Percentiles rank a stretch among this genome's conserved stretches.
Conservation (phyloP, 2,329 filamentous ascomycete species). For the Akanthomyces uredinophilus region DNA sequence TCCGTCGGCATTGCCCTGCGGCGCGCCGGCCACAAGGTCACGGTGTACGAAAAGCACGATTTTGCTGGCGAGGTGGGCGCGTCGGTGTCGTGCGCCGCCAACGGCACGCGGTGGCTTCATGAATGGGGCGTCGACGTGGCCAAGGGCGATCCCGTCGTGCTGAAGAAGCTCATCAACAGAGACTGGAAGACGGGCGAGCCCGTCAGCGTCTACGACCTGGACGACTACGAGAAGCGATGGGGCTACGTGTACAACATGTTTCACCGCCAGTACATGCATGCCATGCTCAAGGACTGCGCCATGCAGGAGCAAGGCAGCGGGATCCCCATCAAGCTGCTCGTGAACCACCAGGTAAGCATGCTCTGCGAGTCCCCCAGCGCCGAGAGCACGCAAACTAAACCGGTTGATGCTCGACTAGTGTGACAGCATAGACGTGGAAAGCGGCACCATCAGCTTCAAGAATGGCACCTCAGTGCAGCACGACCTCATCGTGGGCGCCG, state of each 20-base stretch:
- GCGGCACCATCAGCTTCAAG: constrained; percentile 45
- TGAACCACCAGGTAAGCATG: constrained; percentile 48
- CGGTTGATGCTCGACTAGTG: constrained; percentile 29
- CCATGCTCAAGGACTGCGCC: constrained; percentile 59
- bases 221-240: constrained; percentile 61
- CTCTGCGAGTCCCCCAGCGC: not conserved
- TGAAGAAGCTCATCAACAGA: constrained; percentile 62
- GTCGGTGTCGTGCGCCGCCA: constrained; percentile 63
- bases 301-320: constrained; percentile 49
- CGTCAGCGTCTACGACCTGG: constrained; percentile 57
- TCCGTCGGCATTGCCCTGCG: constrained; percentile 42
- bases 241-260: constrained; percentile 65
- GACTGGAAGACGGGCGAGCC: constrained; percentile 67
- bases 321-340: constrained; percentile 44
- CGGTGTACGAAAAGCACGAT: constrained; percentile 61
- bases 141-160: constrained; percentile 60
- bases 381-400: not conserved
- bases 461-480: constrained; percentile 47
- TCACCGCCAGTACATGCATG: constrained; percentile 63
- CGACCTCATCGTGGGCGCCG: constrained; percentile 59
- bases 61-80: constrained; percentile 65
- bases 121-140: constrained; percentile 62
- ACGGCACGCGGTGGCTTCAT: constrained; percentile 64
- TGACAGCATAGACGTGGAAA: constrained; percentile 46
- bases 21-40: constrained; percentile 43